phyloP scores from a whole-genome alignment of 805 yeast species.

The Lachancea sp. region DNA sequence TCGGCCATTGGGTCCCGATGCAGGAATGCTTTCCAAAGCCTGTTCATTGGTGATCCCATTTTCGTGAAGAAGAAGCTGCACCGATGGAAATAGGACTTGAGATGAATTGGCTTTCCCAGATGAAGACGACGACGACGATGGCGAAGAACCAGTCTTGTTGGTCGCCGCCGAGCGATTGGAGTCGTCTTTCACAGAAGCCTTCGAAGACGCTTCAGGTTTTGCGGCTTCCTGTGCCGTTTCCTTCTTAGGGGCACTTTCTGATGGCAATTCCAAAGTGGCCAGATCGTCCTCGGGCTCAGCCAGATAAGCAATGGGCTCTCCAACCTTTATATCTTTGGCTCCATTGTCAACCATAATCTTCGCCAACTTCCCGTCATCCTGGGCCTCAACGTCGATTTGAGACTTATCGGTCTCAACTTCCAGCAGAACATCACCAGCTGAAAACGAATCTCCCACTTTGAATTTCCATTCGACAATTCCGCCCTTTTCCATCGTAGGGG shows the following conservation, averaged over 20 bases:
- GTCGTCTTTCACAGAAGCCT: too few species aligned
- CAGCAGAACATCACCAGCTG: conserved; percentile 74
- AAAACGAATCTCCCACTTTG: conserved; percentile 65
- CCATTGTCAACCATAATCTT: conserved; percentile 68
- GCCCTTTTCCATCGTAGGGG: conserved; percentile 97
- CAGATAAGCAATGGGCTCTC: conserved; percentile 79
- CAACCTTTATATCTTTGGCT: conserved; percentile 73
- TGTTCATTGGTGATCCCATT: conserved; percentile 61
- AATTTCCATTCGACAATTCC: conserved; percentile 87
- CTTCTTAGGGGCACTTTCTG: conserved; percentile 17
- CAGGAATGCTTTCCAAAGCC: conserved; percentile 64
- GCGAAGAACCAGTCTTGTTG: too few species aligned
- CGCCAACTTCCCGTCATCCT: conserved; percentile 85
- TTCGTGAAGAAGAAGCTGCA: conserved; percentile 52
- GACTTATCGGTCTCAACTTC: conserved; percentile 89
- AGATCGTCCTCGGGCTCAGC: conserved; percentile 89
- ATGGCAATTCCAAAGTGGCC: conserved; percentile 53
- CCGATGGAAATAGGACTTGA: conserved; percentile 76
- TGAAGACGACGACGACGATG: too few species aligned
- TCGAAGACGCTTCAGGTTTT: too few species aligned
- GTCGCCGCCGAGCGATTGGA: too few species aligned
- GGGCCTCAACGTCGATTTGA: conserved; percentile 77
- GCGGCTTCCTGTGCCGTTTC: not conserved
- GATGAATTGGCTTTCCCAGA: conserved; percentile 48
- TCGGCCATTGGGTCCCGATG: conserved; percentile 87